Percentiles rank a stretch among this genome's conserved stretches.
phyloP scores from a whole-genome alignment of 2,329 filamentous ascomycete species.

The Ceratocystis albifundus region DNA sequence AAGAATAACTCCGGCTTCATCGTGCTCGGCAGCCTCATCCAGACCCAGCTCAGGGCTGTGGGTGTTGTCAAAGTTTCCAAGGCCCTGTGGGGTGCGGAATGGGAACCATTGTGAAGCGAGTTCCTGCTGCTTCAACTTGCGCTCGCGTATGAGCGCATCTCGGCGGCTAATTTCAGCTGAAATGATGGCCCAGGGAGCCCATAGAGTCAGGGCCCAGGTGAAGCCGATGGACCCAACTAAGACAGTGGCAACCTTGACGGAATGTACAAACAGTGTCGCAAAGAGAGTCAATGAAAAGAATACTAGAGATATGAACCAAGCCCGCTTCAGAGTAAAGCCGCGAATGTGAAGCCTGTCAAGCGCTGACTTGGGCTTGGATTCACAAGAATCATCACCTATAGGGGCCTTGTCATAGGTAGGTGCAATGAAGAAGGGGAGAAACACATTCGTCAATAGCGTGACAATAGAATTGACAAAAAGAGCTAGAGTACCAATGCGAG shows the following conservation, averaged over 20 bases:
- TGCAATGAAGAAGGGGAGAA: conserved; percentile 75
- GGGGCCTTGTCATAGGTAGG: conserved; percentile 53
- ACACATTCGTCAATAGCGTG: conserved; percentile 67
- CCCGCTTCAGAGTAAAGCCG: conserved; percentile 72
- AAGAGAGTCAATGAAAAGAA: conserved; percentile 74
- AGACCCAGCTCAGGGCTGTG: conserved; percentile 30
- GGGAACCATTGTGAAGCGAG: conserved; percentile 21
- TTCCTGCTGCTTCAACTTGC: conserved; percentile 27
- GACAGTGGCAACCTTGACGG: conserved; percentile 58
- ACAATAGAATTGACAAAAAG: conserved; percentile 79
- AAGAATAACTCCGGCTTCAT: conserved; percentile 79
- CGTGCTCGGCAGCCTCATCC: conserved; percentile 47
- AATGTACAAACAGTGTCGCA: conserved; percentile 65
- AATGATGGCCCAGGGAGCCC: conserved; percentile 93
- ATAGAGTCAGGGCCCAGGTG: conserved; percentile 84
- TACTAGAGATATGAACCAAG: conserved; percentile 78
- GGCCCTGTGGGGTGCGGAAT: conserved; percentile 18
- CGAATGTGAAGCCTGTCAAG: conserved; percentile 61
- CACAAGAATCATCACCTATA: conserved; percentile 22
- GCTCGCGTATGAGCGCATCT: conserved; percentile 46
- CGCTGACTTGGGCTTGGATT: conserved; percentile 30
- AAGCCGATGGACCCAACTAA: conserved; percentile 75
- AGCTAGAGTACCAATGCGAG: conserved; percentile 77
- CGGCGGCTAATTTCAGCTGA: conserved; percentile 80
- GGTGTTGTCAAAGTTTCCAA: conserved; percentile 20